phyloP scores from a whole-genome alignment of 2,329 filamentous ascomycete species.

The Botryotinia calthae region DNA sequence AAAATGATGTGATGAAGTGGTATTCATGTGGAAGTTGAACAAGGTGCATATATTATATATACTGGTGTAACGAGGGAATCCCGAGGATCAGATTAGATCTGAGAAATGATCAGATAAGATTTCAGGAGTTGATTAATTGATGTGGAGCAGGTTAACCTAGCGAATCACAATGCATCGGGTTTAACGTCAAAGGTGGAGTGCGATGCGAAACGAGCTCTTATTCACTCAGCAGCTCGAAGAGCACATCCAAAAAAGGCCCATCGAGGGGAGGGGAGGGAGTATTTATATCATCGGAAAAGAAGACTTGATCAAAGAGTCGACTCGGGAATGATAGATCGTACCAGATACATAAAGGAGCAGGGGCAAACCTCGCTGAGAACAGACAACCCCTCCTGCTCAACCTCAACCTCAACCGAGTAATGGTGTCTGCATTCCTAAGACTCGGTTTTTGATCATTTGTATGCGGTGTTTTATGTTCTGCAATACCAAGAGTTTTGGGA shows the following conservation, averaged over 20 bases:
- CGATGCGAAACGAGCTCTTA: not conserved
- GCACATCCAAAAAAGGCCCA: not conserved
- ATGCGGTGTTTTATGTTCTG: not conserved
- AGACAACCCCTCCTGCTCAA: not conserved
- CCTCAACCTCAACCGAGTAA: not conserved
- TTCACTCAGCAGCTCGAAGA: not conserved
- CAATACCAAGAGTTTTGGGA: not conserved
- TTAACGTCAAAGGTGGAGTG: not conserved
- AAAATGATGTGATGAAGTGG: not conserved
- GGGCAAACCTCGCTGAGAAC: not conserved
- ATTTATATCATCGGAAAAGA: not conserved
- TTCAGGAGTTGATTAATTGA: not conserved
- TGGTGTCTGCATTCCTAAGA: not conserved
- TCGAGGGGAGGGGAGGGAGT: not conserved
- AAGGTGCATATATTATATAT: not conserved
- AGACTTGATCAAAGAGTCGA: not conserved
- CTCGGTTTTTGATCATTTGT: not conserved
- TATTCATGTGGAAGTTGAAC: constrained; percentile 9
- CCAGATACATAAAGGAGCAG: not conserved
- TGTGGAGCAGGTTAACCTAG: not conserved
- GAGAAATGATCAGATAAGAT: constrained; percentile 13
- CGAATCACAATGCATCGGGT: not conserved
- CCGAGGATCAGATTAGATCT: constrained; percentile 14
- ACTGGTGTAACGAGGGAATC: not conserved
- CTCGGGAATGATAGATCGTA: not conserved